phyloP scores from a whole-genome alignment of 805 yeast genomes.

The Yarrowia bubula region DNA sequence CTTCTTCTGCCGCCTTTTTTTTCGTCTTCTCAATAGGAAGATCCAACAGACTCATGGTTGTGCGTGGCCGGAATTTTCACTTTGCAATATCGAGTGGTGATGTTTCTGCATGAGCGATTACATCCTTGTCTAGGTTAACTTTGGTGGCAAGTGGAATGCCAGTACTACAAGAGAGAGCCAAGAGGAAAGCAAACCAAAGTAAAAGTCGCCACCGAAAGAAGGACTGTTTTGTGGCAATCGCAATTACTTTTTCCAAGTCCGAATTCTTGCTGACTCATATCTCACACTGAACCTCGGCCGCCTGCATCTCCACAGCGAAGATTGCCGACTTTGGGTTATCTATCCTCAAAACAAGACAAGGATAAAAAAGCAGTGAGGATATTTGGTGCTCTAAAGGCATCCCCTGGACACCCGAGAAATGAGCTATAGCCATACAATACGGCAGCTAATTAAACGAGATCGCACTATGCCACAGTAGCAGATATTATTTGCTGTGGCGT shows the following conservation, averaged over 20 bases:
- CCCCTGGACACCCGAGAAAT: no score
- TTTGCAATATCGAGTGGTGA: background rate
- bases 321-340: slow-evolving; percentile 5
- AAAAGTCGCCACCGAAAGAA: background rate
- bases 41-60: slow-evolving; percentile 24
- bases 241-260: background rate
- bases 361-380: background rate
- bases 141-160: background rate
- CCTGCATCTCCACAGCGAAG: background rate
- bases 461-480: no score
- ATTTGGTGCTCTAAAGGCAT: no score
- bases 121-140: slow-evolving; percentile 16
- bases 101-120: slow-evolving; percentile 25
- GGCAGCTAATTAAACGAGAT: no score
- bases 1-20: background rate
- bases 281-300: background rate
- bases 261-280: background rate
- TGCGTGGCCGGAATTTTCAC: background rate
- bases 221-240: no score
- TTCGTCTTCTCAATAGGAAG: slow-evolving; percentile 25
- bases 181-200: background rate
- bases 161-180: background rate
- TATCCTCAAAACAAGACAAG: background rate
- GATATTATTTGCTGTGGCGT: background rate
- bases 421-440: no score